Evolutionary conservation across 2,329 filamentous ascomycete species (phyloP).

Genomic region (Neobulgaria alba): DNA sequence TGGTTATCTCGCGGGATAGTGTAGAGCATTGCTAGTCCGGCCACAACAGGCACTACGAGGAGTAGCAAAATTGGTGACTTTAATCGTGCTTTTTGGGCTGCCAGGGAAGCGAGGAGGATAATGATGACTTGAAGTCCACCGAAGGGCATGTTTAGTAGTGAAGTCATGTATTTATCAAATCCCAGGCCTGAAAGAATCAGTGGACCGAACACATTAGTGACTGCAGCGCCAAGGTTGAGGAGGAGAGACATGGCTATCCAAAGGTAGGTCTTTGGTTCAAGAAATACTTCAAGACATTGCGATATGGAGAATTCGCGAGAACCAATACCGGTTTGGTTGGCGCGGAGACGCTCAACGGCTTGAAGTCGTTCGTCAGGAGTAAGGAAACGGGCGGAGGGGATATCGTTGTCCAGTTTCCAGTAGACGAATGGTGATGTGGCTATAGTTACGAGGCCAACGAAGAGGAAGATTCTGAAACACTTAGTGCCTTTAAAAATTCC

Average conservation of each 20-base stretch:
- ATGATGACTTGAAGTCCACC: conserved; percentile 51
- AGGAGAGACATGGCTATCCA: conserved; percentile 53
- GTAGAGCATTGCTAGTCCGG: conserved; percentile 50
- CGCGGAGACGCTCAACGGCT: conserved; percentile 61
- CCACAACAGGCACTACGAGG: conserved; percentile 51
- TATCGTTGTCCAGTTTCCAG: conserved; percentile 49
- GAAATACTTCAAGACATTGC: conserved; percentile 47
- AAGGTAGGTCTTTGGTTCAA: conserved; percentile 46
- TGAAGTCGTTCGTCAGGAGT: conserved; percentile 57
- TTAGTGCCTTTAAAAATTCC: conserved; percentile 24
- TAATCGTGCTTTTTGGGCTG: conserved; percentile 45
- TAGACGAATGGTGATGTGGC: conserved; percentile 49
- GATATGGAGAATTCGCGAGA: conserved; percentile 60
- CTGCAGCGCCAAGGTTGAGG: conserved; percentile 55
- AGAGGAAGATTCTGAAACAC: conserved; percentile 53
- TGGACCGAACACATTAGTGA: conserved; percentile 57
- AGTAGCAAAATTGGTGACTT: conserved; percentile 47
- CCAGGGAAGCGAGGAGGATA: conserved; percentile 49
- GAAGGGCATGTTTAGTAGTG: conserved; percentile 59
- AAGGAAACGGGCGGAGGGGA: conserved; percentile 43
- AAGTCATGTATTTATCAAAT: conserved; percentile 48
- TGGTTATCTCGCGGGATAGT: conserved; percentile 39
- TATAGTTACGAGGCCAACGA: conserved; percentile 54
- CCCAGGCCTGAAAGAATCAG: conserved; percentile 53
- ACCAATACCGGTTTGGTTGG: conserved; percentile 68